These are phyloP conservation scores for Coemansia sp. DNA, from an alignment of 192 early-diverging fungal species.

Conservation along the genomic window DNA sequence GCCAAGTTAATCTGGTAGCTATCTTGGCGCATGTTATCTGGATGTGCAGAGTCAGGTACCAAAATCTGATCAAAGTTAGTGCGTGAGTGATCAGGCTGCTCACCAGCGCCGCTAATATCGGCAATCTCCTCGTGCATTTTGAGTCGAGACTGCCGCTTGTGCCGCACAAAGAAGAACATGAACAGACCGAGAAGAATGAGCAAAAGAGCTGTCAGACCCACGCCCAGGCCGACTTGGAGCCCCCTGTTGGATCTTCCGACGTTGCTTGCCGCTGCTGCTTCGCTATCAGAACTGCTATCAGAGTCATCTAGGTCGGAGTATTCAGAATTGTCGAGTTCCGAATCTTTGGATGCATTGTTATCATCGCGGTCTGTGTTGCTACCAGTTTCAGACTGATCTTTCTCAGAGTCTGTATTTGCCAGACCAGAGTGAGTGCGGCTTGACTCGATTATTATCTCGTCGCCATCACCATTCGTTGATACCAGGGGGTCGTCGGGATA, in stretches of 20 bases:
- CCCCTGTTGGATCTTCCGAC: neutral
- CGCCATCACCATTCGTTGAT: neutral
- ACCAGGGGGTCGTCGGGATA: too few species aligned
- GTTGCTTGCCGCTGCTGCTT: neutral
- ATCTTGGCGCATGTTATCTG: neutral
- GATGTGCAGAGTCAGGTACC: neutral
- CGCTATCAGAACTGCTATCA: neutral
- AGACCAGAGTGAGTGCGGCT: neutral
- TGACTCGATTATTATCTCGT: neutral
- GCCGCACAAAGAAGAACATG: neutral
- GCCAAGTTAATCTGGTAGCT: neutral
- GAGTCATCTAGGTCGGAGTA: neutral
- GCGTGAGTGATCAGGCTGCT: neutral
- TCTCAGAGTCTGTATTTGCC: neutral
- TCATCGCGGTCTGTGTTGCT: neutral
- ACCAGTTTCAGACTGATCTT: neutral
- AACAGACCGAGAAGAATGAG: neutral
- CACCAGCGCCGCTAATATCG: neutral
- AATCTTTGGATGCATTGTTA: neutral
- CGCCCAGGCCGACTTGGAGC: slow-evolving; percentile 2
- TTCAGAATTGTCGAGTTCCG: neutral
- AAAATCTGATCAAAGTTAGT: neutral
- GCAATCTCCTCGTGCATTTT: neutral
- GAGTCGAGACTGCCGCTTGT: neutral
- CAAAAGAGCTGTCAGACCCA: neutral